Evolutionary conservation across 768 basidiomycete species (phyloP), one percentile per base, ranked within the genome.

Genomic region (Psilocybe sp.): DNA sequence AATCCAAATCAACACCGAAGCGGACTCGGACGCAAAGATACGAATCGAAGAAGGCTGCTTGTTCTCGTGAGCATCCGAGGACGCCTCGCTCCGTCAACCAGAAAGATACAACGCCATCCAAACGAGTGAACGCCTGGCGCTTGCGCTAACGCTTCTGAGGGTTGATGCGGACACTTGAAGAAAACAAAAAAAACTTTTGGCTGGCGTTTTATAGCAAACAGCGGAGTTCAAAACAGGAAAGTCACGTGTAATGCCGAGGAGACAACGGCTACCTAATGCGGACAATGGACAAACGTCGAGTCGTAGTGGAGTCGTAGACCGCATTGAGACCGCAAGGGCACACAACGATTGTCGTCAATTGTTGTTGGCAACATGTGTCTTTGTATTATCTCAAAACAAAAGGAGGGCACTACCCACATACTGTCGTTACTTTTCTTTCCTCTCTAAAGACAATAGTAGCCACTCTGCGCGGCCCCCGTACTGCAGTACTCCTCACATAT

Each of bases 81-180:
- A 74, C 72, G 64, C 80, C 84, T 86, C 83, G 84, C 85, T 87
- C 85, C 84, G 76, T 73, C 84, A 82, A 86, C 86, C 79, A 67
- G 76, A 84, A 85, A 75, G 63, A 66, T 54, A 64, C 58, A 72
- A 84, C 85, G 83, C 72, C 81, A 80, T 64, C 48, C 73, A 79
- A 76, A 75, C 62, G 74, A 75, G 65, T 65, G 53, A 77, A 75
- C 73, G 67, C 72, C 75, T 75, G 70, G 63, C 35, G 72, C 73
- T 60, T 55, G 44, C 64, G 77, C 76, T 76, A 69, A 77, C 83
- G 85, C 76, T 85, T 85, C 84, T 66, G 65, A 62, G 50, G 76
- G 84, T 84, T 77, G 83, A 77, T 56, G 60, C 75, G 79, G 84
- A 87, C 85, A 88, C 85, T 75, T 62, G 70, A 52, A 63, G 64